phyloP scores from a whole-genome alignment of 352 stramenopile genomes.

The Globisporangium alternatum region DNA sequence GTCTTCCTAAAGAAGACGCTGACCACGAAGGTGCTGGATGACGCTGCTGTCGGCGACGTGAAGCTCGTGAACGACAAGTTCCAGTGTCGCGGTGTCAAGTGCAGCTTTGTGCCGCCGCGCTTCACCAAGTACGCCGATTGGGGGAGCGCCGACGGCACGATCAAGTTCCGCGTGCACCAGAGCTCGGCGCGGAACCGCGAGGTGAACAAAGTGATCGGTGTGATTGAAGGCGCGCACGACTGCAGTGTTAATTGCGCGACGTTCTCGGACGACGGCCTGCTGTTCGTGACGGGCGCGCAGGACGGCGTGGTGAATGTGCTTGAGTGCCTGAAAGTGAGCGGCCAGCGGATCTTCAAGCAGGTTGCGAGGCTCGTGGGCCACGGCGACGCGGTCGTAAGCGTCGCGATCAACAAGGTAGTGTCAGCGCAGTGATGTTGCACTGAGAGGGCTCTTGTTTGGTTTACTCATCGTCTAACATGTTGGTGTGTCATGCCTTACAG shows the following conservation, averaged over 20 bases:
- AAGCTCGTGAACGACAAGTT: constrained; percentile 61
- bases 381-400: constrained; percentile 49
- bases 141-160: constrained; percentile 40
- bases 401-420: constrained; percentile 65
- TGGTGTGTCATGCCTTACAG: constrained; percentile 13
- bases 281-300: constrained; percentile 62
- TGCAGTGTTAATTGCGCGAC: constrained; percentile 49
- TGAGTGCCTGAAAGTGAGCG: constrained; percentile 56
- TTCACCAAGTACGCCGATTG: constrained; percentile 79
- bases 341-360: constrained; percentile 66
- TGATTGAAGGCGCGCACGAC: constrained; percentile 67
- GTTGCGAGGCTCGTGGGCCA: constrained; percentile 67
- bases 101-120: constrained; percentile 61
- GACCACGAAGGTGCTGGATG: constrained; percentile 32
- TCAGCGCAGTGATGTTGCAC: not conserved
- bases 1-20: constrained; percentile 65
- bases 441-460: not conserved
- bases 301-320: constrained; percentile 75
- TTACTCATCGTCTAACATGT: not conserved
- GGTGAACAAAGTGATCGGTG: constrained; percentile 55
- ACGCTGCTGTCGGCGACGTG: constrained; percentile 48
- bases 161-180: constrained; percentile 63
- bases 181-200: constrained; percentile 52
- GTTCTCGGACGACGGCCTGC: constrained; percentile 54
- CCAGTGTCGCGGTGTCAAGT: constrained; percentile 40